Base-by-base conservation (phyloP, 352 stramenopile genomes). In the Globisporangium heterothallicum region DNA sequence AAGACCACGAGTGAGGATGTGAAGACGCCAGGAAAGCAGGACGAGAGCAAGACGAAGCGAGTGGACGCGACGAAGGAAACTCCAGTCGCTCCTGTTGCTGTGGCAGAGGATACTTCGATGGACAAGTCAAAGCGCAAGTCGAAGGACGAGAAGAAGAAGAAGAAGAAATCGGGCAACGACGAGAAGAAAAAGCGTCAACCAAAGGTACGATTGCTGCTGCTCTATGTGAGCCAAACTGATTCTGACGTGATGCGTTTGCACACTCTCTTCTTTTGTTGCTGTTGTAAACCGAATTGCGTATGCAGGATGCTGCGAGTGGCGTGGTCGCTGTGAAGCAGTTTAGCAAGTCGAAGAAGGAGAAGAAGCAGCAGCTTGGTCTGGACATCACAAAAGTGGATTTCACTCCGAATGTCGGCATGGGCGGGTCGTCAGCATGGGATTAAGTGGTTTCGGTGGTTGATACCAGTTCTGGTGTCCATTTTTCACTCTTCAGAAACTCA, bases 321-420 rank as follows among this genome's bases (percentile, higher is more conserved):
- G 82, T 90, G 16, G 54, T 92, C 41, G 74, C 77, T 25, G 68
- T 89, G 14, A 89, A 90, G 61, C 70, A 90, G 46, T 78, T 90
- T 47, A 92, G 87, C 53, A 92, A 87, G 50, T 12, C 62, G 7
- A 84, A 75, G 49, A 73, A 77, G 52, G 30, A 22, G 42, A 83
- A 77, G 44, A 59, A 29, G 3, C 48, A 64, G 18, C 51, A 45
- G 35, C 22, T 70, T 62, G 34, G 18, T 14, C 61, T 92, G 13
- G 74, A 90, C 45, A 55, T 90, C 14, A 68, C 71, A 16, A 66
- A 78, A 53, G 61, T 86, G 36, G 70, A 84, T 56, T 86, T 89
- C 21, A 75, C 73, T 35, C 71, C 77, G 0, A 69, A 70, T 38
- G 75, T 92, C 7, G 82, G 82, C 21, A 70, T 86, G 22, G 82